Base-by-base conservation (phyloP, 805 yeast species). In the Schwanniomyces sp. region DNA sequence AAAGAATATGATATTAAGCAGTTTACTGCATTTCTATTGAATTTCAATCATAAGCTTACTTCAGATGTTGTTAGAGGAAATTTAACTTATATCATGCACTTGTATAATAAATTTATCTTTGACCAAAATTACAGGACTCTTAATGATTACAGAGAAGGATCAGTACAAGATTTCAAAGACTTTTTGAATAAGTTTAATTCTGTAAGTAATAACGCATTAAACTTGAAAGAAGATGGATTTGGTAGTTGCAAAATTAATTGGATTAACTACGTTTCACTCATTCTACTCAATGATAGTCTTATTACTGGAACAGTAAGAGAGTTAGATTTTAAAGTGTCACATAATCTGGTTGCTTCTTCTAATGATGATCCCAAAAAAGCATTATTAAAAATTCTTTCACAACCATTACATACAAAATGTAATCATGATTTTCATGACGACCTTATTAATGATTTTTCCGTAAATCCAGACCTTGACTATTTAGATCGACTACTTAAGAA, bases 401-500 rank as follows among this genome's bases (percentile, higher is more conserved):
- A 42, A 26, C 58, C 58, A 8, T 46, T 53, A 38, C 41, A 40
- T 24, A 49, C 52, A 7, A 30, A 40, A 9, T 37, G 46, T 26
- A 40, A 46, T 5, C 41, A 39, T 3, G 41, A 34, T 14, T 40
- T 46, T 27, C 29, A 47, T 40, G 29, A 38, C 30, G 52, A 41
- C 30, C 17, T 44, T 11, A 34, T 45, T n/a, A n/a, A 37, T 16
- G 48, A 39, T 30, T 26, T 14, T 24, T 45, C 40, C 5, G 28
- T 41, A 8, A 50, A 43, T 26, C 37, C 41, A 5, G 46, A 39
- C 26, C 43, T 43, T 29, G 30, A 14, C 16, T 34, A 16, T 16
- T 40, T 52, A 29, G 45, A 52, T 12, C 62, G 61, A 18, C 60
- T 52, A 43, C 59, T 71, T n/a, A 47, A 55, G n/a, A 61, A 61